Percentiles rank a stretch among this genome's conserved stretches.
Evolutionary conservation across 345 rosid species (phyloP).

Genomic region (Syzygium aqueum): DNA sequence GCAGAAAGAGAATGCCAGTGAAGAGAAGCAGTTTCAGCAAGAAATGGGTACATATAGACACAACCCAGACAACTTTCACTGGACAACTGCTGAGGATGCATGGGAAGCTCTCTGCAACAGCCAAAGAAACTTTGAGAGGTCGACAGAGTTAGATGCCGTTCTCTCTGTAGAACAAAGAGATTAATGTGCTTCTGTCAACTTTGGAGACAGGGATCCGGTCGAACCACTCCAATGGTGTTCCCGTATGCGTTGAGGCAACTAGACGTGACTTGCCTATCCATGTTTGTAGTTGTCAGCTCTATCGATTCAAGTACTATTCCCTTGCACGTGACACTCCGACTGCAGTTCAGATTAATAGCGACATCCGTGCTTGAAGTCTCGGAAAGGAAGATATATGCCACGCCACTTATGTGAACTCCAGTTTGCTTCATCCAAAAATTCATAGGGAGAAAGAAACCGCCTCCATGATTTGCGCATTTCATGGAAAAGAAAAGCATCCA

Average conservation of each 20-base stretch:
- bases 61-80: neutral
- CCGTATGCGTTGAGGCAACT: conserved; percentile 25
- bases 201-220: neutral
- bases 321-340: conserved; percentile 18
- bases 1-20: neutral
- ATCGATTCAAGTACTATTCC: conserved; percentile 6
- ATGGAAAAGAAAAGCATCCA: neutral
- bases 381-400: conserved; percentile 1
- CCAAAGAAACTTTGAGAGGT: neutral
- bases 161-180: neutral
- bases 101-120: neutral
- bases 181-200: neutral
- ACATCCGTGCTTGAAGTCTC: conserved; percentile 24
- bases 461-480: neutral
- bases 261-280: conserved; percentile 6
- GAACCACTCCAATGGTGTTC: conserved; percentile 5
- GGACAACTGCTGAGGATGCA: neutral
- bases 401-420: conserved; percentile 26
- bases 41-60: neutral
- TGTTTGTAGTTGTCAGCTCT: neutral
- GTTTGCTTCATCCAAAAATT: neutral
- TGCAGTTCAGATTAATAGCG: conserved; percentile 30
- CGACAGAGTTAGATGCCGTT: neutral
- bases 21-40: neutral
- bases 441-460: neutral